phyloP scores from a whole-genome alignment of 495 filamentous ascomycete species.

The Mycothermus thermophilus region DNA sequence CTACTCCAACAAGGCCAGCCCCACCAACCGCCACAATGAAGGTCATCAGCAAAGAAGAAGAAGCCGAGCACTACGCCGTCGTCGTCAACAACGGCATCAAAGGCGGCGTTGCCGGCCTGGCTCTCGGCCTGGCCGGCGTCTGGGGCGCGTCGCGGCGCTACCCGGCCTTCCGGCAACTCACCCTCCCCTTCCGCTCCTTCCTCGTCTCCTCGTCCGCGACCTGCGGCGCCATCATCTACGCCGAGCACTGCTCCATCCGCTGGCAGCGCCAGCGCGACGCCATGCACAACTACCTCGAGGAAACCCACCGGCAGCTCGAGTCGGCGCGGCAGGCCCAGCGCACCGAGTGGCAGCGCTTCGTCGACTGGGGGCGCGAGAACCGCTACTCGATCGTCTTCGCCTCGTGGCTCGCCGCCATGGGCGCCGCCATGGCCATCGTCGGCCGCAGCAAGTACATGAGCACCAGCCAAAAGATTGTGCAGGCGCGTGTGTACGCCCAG shows the following conservation, averaged over 20 bases:
- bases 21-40: constrained; percentile 50
- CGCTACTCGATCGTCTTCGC: constrained; percentile 79
- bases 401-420: constrained; percentile 77
- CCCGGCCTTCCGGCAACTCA: constrained; percentile 61
- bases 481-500: constrained; percentile 97
- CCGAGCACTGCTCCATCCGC: constrained; percentile 61
- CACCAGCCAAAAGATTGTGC: constrained; percentile 80
- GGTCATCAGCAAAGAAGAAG: constrained; percentile 87
- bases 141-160: constrained; percentile 47
- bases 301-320: constrained; percentile 27
- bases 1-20: too few species aligned
- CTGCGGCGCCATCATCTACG: constrained; percentile 72
- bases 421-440: constrained; percentile 59
- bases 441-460: constrained; percentile 63
- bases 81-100: constrained; percentile 67
- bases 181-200: constrained; percentile 80
- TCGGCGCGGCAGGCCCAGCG: constrained; percentile 25
- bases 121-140: constrained; percentile 50
- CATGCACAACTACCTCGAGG: constrained; percentile 51
- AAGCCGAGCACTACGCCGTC: constrained; percentile 45
- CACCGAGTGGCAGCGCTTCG: constrained; percentile 36
- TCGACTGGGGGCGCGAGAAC: constrained; percentile 54
- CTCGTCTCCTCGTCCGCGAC: constrained; percentile 71
- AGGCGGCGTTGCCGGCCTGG: constrained; percentile 54
- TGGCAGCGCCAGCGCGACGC: constrained; percentile 62